Evolutionary conservation across 2,329 filamentous ascomycete genomes (phyloP).

Genomic region (Elsinoe perseae): DNA sequence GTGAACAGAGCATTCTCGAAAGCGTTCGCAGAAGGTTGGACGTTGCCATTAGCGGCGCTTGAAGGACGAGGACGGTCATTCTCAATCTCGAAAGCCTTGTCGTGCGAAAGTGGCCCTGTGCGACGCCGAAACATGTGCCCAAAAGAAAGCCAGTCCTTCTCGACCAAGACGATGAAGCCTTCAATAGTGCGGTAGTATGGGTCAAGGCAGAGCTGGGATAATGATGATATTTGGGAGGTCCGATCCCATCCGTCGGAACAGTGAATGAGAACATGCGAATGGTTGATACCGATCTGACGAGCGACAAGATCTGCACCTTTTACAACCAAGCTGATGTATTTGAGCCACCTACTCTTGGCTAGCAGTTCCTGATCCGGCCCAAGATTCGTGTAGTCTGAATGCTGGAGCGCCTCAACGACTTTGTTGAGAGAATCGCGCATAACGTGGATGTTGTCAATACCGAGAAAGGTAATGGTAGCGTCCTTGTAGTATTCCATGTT

Average conservation of each 20-base stretch:
- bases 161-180: conserved; percentile 86
- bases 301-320: conserved; percentile 80
- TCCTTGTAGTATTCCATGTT: conserved; percentile 97
- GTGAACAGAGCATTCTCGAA: conserved; percentile 73
- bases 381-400: conserved; percentile 77
- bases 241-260: conserved; percentile 99
- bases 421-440: conserved; percentile 88
- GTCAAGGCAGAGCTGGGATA: conserved; percentile 89
- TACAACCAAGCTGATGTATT: conserved; percentile 76
- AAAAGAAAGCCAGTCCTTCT: conserved; percentile 97
- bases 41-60: conserved; percentile 44
- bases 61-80: conserved; percentile 54
- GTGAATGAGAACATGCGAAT: conserved; percentile 92
- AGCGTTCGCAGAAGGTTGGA: conserved; percentile 49
- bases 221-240: conserved; percentile 84
- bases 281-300: conserved; percentile 78
- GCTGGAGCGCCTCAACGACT: conserved; percentile 83
- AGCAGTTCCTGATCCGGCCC: conserved; percentile 75
- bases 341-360: conserved; percentile 79
- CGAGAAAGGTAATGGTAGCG: conserved; percentile 82
- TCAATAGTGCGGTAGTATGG: conserved; percentile 91
- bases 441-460: conserved; percentile 97
- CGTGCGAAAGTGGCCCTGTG: conserved; percentile 77
- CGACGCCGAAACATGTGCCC: conserved; percentile 95
- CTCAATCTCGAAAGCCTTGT: conserved; percentile 89